These are phyloP conservation scores for Phytophthora pini DNA, from an alignment of 352 stramenopile genomes.

Conservation along the genomic window DNA sequence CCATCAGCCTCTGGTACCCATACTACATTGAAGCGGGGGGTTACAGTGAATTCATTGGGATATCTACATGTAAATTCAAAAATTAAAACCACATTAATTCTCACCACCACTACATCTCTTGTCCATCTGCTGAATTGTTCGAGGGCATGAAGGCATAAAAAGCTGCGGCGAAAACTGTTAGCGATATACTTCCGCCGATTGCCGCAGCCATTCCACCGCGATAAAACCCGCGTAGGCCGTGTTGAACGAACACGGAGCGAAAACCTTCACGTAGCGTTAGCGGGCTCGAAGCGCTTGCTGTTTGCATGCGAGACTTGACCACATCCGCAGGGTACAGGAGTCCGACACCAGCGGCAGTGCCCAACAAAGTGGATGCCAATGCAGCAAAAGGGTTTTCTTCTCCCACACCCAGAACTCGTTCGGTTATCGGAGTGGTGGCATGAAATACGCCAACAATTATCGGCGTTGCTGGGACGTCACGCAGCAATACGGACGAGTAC, in stretches of 20 bases:
- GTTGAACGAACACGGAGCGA: conserved; percentile 51
- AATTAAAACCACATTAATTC: not conserved
- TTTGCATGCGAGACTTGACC: conserved; percentile 83
- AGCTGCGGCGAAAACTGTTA: not conserved
- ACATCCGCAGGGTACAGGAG: conserved; percentile 80
- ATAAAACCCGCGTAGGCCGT: conserved; percentile 45
- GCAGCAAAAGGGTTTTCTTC: not conserved
- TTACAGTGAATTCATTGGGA: too few relatives aligned
- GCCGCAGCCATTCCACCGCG: conserved; percentile 1
- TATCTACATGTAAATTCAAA: too few relatives aligned
- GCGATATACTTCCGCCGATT: not conserved
- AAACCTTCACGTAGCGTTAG: conserved; percentile 50
- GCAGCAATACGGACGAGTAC: conserved; percentile 73
- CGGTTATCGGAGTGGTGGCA: not conserved
- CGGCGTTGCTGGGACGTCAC: conserved; percentile 66
- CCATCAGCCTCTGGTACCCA: too few relatives aligned
- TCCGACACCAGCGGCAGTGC: conserved; percentile 60
- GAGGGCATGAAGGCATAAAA: not conserved
- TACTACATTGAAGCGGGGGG: too few relatives aligned
- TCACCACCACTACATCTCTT: not conserved
- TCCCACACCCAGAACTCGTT: conserved; percentile 47
- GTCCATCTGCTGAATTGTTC: not conserved
- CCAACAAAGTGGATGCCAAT: conserved; percentile 38
- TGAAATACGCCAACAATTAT: not conserved
- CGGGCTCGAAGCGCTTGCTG: conserved; percentile 16